Evolutionary conservation across 768 basidiomycete genomes (phyloP).

Genomic region (Agrocybe praecox): DNA sequence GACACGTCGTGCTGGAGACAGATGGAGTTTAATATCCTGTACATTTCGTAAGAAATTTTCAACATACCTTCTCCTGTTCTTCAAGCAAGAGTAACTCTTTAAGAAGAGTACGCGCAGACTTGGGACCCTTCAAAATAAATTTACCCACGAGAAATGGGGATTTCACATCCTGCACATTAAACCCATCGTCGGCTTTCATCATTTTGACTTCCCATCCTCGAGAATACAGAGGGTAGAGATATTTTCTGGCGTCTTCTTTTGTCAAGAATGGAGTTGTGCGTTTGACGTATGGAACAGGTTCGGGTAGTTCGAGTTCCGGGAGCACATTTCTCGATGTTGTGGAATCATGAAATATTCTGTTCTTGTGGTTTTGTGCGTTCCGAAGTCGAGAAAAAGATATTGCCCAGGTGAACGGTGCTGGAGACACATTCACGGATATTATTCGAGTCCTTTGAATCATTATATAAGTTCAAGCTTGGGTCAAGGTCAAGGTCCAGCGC

Average conservation of each 20-base stretch:
- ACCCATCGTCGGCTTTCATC: conserved; percentile 4
- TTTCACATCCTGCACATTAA: conserved; percentile 10
- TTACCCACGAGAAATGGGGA: conserved; percentile 16
- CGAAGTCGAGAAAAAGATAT: too few relatives aligned
- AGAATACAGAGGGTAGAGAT: conserved; percentile 35
- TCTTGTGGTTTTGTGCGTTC: too few relatives aligned
- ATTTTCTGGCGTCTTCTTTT: conserved; percentile 30
- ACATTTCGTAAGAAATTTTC: neutral
- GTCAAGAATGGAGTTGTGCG: conserved; percentile 33
- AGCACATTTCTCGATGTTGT: neutral
- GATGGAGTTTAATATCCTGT: neutral
- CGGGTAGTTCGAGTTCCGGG: conserved; percentile 11
- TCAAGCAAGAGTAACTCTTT: conserved; percentile 15
- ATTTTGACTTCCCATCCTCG: conserved; percentile 25
- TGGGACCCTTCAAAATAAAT: conserved; percentile 20
- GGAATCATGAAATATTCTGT: too few relatives aligned
- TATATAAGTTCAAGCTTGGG: too few relatives aligned
- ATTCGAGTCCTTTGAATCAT: too few relatives aligned
- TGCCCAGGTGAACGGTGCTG: too few relatives aligned
- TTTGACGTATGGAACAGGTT: conserved; percentile 4
- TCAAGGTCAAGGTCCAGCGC: too few relatives aligned
- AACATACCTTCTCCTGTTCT: conserved; percentile 19
- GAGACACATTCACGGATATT: too few relatives aligned
- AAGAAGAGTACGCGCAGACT: conserved; percentile 20
- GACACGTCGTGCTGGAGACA: conserved; percentile 24